Percentiles rank a stretch among this genome's conserved stretches.
Evolutionary conservation across 495 filamentous ascomycete species (phyloP).

Genomic region (Podospora anserina): DNA sequence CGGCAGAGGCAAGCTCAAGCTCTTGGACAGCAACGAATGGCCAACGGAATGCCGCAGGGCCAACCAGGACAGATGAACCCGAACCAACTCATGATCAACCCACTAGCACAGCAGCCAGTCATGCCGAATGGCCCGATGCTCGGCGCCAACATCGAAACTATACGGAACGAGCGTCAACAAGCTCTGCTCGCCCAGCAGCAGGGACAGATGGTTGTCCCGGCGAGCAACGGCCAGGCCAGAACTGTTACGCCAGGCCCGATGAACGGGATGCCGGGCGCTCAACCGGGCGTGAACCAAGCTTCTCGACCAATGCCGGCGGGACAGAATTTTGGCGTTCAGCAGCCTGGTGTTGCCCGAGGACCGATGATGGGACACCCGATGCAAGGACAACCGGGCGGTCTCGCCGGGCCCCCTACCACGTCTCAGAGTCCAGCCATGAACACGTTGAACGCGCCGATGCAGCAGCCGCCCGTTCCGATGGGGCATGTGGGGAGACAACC

Average conservation of each 20-base stretch:
- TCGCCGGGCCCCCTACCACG: conserved; percentile 40
- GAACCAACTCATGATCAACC: conserved; percentile 28
- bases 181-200: conserved; percentile 46
- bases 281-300: conserved; percentile 35
- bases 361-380: conserved; percentile 35
- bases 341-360: conserved; percentile 36
- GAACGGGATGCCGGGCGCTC: conserved; percentile 33
- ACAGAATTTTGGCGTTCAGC: conserved; percentile 38
- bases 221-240: conserved; percentile 43
- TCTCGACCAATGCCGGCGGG: conserved; percentile 37
- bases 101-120: conserved; percentile 33
- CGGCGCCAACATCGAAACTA: conserved; percentile 44
- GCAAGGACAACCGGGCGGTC: conserved; percentile 48
- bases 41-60: conserved; percentile 24
- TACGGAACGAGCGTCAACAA: conserved; percentile 47
- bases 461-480: conserved; percentile 44
- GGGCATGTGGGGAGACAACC: conserved; percentile 37
- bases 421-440: conserved; percentile 53
- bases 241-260: conserved; percentile 43
- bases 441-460: conserved; percentile 48
- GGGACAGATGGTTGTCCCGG: conserved; percentile 52
- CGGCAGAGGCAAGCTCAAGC: conserved; percentile 12
- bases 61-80: conserved; percentile 40
- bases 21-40: conserved; percentile 25
- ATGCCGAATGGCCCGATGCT: conserved; percentile 40